phyloP scores from a whole-genome alignment of 208 protist genomes.

The Herpetomonas samuelpessoai region DNA sequence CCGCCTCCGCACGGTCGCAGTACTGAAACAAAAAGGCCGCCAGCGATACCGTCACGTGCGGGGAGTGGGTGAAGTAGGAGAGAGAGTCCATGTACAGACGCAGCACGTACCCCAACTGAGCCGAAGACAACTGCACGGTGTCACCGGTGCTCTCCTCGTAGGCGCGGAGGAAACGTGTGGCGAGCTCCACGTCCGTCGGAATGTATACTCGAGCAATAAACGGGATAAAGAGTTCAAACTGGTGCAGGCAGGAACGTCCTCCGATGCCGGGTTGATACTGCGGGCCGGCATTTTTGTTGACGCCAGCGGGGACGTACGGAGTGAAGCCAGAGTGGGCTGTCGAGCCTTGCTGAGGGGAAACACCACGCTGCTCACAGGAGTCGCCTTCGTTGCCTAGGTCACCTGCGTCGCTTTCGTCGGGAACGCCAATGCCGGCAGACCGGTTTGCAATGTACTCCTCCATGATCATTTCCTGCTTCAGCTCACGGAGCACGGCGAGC shows the following conservation, averaged over 20 bases:
- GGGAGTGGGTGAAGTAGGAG: conserved; percentile 17
- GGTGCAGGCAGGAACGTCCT: too few relatives aligned
- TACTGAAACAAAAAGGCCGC: conserved; percentile 16
- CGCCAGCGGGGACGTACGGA: too few relatives aligned
- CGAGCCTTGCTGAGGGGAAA: too few relatives aligned
- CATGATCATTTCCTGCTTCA: conserved; percentile 15
- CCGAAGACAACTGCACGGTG: background rate
- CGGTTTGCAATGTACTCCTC: conserved; percentile 1
- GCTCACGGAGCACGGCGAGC: conserved; percentile 8
- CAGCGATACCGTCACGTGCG: conserved; percentile 16
- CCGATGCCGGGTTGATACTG: too few relatives aligned
- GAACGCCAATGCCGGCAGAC: too few relatives aligned
- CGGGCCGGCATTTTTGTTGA: too few relatives aligned
- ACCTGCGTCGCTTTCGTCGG: too few relatives aligned
- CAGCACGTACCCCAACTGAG: conserved; percentile 1
- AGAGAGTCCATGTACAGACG: conserved; percentile 16
- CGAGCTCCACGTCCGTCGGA: conserved; percentile 10
- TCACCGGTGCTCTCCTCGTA: conserved; percentile 9
- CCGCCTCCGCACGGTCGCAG: conserved; percentile 13
- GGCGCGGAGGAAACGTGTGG: conserved; percentile 13
- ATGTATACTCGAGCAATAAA: conserved; percentile 5
- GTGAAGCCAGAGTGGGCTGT: too few relatives aligned
- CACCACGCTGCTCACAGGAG: too few relatives aligned
- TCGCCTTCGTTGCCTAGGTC: too few relatives aligned
- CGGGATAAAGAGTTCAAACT: conserved; percentile 12